Percentiles rank a stretch among this genome's conserved stretches.
Conservation (phyloP, 805 yeast species). For the Gaillardinia entomophila region DNA sequence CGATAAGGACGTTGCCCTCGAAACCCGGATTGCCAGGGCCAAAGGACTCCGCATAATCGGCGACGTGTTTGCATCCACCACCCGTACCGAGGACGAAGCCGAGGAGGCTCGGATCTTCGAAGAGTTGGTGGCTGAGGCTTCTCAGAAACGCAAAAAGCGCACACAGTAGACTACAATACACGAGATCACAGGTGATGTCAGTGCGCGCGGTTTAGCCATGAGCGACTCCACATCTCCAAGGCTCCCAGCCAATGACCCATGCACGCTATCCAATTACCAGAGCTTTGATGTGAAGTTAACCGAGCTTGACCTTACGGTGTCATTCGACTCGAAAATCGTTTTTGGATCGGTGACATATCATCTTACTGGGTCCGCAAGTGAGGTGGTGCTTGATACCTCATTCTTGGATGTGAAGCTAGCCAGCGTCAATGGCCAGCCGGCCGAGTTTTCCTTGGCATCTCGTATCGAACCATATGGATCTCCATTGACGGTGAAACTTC, state of each 20-base stretch:
- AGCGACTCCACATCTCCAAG: no score
- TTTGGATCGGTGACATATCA: constrained; percentile 2
- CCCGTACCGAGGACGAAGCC: constrained; percentile 63
- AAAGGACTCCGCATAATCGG: constrained; percentile 58
- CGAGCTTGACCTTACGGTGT: constrained; percentile 7
- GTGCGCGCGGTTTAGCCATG: no score
- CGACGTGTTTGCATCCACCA: constrained; percentile 50
- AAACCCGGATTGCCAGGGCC: constrained; percentile 53
- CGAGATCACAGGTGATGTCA: no score
- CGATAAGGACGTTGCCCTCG: constrained; percentile 46
- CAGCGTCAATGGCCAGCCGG: constrained; percentile 12
- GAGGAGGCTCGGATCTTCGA: constrained; percentile 77
- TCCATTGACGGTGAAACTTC: constrained; percentile 13
- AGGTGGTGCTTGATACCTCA: constrained; percentile 22
- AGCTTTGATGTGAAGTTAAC: constrained; percentile 8
- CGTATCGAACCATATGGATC: constrained; percentile 20
- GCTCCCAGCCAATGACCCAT: constrained; percentile 11
- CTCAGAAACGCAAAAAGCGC: constrained; percentile 36
- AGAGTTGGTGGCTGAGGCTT: constrained; percentile 52
- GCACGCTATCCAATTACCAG: constrained; percentile 11
- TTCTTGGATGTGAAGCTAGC: constrained; percentile 13
- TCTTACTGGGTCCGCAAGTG: constrained; percentile 1
- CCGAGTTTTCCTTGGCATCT: constrained; percentile 6
- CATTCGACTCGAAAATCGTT: constrained; percentile 7
- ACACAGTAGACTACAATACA: no score